Base-by-base conservation (phyloP, 2,329 filamentous ascomycete species). In the Mariannaea sp. region DNA sequence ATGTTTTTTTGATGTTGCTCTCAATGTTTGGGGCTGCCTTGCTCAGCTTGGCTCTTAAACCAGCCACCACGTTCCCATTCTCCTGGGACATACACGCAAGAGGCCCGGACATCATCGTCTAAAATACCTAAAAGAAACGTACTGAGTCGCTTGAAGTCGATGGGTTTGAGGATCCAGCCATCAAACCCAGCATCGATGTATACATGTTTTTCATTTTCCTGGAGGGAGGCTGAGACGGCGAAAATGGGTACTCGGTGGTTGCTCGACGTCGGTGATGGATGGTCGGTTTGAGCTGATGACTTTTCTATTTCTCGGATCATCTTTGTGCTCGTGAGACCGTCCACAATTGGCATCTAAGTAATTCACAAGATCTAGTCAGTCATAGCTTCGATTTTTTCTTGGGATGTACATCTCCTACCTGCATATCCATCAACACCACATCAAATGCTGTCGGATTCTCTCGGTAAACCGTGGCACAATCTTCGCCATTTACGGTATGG, bases 261-360 rank as follows among this genome's bases (percentile, higher is more conserved):
- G 1, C 75, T 68, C 1, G 72, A 65, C 3, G 86, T 86, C 49
- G 85, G 75, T 1, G 73, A 63, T 1, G 89, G 92, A 22, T 88
- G 77, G 0, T 75, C 73, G 6, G 64, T 66, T 38, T 80, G 72
- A 2, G 73, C 45, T 64, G 66, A 40, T 40, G 77, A 70, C 75
- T 81, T 81, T 67, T 95, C 91, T 47, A 81, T 85, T 0, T 84
- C 84, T 20, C 92, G 81, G 57, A 96, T 96, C 81, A 91, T 88
- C 70, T 90, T 92, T 0, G 91, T 89, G 13, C 90, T 91, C 3
- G 81, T 85, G 20, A 92, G 79, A 12, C 92, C 92, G 66, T 96
- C 90, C 4, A 95, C 88, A 26, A 96, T 94, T 14, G 92, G 91
- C 92, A 96, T 96, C 90, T 95, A n/a, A n/a, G n/a, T n/a, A n/a